phyloP scores from a whole-genome alignment of 2,329 filamentous ascomycete species.

The Phaeosphaeriaceae sp. region DNA sequence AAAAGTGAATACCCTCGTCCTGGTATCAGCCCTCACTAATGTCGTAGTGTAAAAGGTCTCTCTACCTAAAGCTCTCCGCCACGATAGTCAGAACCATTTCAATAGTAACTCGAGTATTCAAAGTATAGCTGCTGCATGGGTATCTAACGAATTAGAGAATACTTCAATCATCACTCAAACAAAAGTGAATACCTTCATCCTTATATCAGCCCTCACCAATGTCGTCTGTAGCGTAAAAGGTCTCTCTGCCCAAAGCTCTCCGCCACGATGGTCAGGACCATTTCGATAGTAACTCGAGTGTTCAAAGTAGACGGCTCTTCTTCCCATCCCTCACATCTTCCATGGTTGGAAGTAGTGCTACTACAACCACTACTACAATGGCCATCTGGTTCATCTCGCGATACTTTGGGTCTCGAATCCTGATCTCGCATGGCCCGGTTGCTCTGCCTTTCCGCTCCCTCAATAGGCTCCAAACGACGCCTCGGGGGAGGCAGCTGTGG shows the following conservation, averaged over 20 bases:
- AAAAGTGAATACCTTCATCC: no score
- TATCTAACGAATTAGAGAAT: no score
- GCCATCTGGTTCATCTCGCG: background rate
- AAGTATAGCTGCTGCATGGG: no score
- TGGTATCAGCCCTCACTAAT: conserved; percentile 26
- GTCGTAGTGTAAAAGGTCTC: conserved; percentile 77
- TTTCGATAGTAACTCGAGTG: conserved; percentile 77
- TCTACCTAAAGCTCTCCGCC: conserved; percentile 88
- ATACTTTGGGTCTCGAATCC: no score
- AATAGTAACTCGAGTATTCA: conserved; percentile 68
- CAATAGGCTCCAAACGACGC: background rate
- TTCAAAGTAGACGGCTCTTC: conserved; percentile 49
- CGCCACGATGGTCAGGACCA: conserved; percentile 87
- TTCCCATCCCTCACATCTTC: background rate
- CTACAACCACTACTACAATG: background rate
- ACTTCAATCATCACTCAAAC: no score
- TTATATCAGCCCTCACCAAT: conserved; percentile 26
- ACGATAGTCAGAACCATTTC: conserved; percentile 91
- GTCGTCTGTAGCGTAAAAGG: conserved; percentile 74
- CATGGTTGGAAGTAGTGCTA: background rate
- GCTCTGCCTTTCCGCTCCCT: background rate
- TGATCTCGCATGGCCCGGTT: no score
- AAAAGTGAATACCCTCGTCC: no score
- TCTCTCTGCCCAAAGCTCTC: conserved; percentile 91
- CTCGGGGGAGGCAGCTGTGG: conserved; percentile 15